These are phyloP conservation scores for Trichoderma brevicompactum DNA, from an alignment of 2,329 filamentous ascomycete genomes.

Conservation along the genomic window DNA sequence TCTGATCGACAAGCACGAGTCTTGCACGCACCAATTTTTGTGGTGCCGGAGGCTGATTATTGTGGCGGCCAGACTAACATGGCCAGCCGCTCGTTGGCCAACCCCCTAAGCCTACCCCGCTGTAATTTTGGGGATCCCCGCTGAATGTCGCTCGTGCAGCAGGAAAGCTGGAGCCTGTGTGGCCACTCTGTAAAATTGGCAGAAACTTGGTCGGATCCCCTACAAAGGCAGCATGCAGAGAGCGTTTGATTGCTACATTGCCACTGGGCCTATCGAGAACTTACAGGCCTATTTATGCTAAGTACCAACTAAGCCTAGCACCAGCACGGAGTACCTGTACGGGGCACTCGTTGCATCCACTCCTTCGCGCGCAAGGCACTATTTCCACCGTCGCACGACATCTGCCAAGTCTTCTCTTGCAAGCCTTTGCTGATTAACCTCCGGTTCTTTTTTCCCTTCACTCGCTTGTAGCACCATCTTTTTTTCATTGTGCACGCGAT, in stretches of 20 bases:
- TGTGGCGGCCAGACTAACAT: slow-evolving; percentile 13
- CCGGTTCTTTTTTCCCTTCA: slow-evolving; percentile 9
- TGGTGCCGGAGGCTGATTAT: slow-evolving; percentile 2
- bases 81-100: neutral
- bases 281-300: neutral
- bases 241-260: too few species aligned
- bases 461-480: slow-evolving; percentile 21
- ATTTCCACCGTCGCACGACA: slow-evolving; percentile 13
- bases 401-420: slow-evolving; percentile 15
- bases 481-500: slow-evolving; percentile 13
- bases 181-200: too few species aligned
- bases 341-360: neutral
- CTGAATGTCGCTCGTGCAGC: slow-evolving; percentile 7
- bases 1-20: neutral
- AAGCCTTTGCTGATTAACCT: slow-evolving; percentile 2
- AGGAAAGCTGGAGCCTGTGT: neutral
- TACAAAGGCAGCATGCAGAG: too few species aligned
- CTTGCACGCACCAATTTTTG: neutral
- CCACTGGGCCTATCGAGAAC: neutral
- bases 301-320: neutral
- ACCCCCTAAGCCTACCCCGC: slow-evolving; percentile 24
- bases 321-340: neutral
- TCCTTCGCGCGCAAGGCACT: neutral
- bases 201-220: too few species aligned
- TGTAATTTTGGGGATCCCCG: slow-evolving; percentile 22